These are phyloP conservation scores for Colletotrichum tropicicola DNA, from an alignment of 2,329 filamentous ascomycete species.

Conservation along the genomic window DNA sequence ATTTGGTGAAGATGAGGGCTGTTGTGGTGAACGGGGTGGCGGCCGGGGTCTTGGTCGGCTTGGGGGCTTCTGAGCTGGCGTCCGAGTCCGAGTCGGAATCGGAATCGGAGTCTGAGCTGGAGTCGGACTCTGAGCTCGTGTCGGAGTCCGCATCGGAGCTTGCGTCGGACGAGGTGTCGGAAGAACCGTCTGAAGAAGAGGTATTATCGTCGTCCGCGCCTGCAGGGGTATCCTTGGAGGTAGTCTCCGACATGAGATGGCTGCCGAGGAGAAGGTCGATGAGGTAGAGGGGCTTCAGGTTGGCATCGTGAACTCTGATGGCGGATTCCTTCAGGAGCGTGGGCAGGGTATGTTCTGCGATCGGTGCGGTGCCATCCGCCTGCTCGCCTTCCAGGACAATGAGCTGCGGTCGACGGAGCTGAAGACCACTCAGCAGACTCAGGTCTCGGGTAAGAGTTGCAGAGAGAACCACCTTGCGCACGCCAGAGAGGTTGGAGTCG, in stretches of 20 bases:
- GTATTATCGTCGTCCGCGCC: conserved; percentile 37
- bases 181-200: conserved; percentile 42
- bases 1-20: conserved; percentile 88
- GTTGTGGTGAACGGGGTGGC: conserved; percentile 44
- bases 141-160: conserved; percentile 43
- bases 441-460: conserved; percentile 92
- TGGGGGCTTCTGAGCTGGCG: conserved; percentile 26
- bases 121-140: conserved; percentile 44
- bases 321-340: conserved; percentile 69
- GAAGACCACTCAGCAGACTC: conserved; percentile 78
- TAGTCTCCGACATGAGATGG: conserved; percentile 48
- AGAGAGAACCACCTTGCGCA: conserved; percentile 87
- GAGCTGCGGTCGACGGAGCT: conserved; percentile 77
- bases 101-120: conserved; percentile 43
- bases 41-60: conserved; percentile 2
- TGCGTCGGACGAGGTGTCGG: conserved; percentile 32
- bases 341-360: conserved; percentile 66
- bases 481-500: conserved; percentile 59
- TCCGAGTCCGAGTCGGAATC: conserved; percentile 32
- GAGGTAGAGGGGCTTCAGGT: conserved; percentile 85
- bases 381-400: conserved; percentile 74
- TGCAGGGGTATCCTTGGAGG: conserved; percentile 22
- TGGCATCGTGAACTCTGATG: conserved; percentile 73
- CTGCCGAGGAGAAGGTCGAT: conserved; percentile 74
- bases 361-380: conserved; percentile 46